A percentile compares a stretch with the other conserved stretches of the same genome.
Evolutionary conservation across 306 rosid species (phyloP).

Genomic region (Glycine soja): DNA sequence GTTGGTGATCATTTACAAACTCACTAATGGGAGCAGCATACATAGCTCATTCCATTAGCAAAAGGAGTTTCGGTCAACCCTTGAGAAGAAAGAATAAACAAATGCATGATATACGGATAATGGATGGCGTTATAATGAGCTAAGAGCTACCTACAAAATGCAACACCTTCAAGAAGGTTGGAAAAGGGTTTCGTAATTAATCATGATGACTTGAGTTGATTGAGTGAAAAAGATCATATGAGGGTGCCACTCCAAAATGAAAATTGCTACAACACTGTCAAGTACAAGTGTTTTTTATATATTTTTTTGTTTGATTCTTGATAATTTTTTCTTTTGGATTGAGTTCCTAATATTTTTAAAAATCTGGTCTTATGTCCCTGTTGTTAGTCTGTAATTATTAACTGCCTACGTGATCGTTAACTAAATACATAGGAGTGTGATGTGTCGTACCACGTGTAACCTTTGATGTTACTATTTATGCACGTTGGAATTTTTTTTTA

Average conservation of each 20-base stretch:
- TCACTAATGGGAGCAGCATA: not conserved
- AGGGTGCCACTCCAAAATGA: conserved; percentile 41
- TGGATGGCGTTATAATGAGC: conserved; percentile 48
- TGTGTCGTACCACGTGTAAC: no score
- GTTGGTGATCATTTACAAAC: not conserved
- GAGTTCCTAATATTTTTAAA: no score
- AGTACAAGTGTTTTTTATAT: conserved; percentile 43
- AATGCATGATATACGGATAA: not conserved
- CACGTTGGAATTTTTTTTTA: no score
- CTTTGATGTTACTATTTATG: no score
- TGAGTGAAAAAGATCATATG: conserved; percentile 21
- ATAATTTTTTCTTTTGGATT: no score
- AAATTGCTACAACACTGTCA: conserved; percentile 37
- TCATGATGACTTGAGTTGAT: conserved; percentile 44
- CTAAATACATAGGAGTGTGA: no score
- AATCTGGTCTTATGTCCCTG: no score
- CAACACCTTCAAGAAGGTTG: conserved; percentile 36
- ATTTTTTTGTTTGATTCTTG: no score
- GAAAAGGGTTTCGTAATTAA: conserved; percentile 46
- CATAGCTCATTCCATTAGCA: not conserved
- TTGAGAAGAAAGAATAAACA: conserved; percentile 29
- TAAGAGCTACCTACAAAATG: not conserved
- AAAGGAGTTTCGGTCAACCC: no score
- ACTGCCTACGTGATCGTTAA: no score
- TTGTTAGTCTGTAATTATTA: no score